A percentile compares a stretch with the other conserved stretches of the same genome.
Conservation (phyloP, 2,329 filamentous ascomycete genomes). For the Fusarium verticillioides region DNA sequence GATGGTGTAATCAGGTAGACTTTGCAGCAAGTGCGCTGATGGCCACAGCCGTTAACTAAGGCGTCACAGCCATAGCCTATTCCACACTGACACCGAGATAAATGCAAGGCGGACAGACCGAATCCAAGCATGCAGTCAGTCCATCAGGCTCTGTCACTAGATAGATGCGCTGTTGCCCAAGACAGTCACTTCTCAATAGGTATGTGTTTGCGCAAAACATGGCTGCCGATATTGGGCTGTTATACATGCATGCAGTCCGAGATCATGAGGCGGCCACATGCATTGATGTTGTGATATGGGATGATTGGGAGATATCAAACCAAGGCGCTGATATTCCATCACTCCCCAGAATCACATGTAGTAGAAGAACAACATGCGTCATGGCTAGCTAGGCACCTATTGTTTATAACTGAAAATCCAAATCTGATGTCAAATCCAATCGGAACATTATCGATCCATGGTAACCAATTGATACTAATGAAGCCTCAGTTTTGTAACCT, state of each 20-base stretch:
- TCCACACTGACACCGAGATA: conserved; percentile 5
- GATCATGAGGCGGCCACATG: conserved; percentile 33
- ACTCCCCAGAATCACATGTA: conserved; percentile 11
- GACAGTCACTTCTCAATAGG: not conserved
- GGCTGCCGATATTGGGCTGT: conserved; percentile 31
- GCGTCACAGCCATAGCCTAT: not conserved
- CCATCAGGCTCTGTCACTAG: conserved; percentile 14
- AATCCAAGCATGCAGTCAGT: conserved; percentile 22
- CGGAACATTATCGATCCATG: conserved; percentile 33
- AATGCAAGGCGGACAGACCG: conserved; percentile 24
- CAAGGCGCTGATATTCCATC: conserved; percentile 25
- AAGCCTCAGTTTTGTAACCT: conserved; percentile 17
- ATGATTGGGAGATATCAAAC: conserved; percentile 27
- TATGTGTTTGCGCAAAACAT: conserved; percentile 7
- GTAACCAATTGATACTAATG: conserved; percentile 30
- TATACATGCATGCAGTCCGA: conserved; percentile 22
- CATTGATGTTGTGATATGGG: conserved; percentile 30
- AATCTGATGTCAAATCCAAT: conserved; percentile 22
- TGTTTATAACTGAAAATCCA: not conserved
- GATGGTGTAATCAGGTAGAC: conserved; percentile 14
- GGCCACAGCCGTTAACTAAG: not conserved
- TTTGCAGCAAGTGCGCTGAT: conserved; percentile 23
- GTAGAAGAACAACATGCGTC: conserved; percentile 10
- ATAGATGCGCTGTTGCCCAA: conserved; percentile 10
- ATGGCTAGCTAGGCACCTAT: conserved; percentile 6